Base-by-base conservation (phyloP, 2,329 filamentous ascomycete species). In the Apiospora arundinis region DNA sequence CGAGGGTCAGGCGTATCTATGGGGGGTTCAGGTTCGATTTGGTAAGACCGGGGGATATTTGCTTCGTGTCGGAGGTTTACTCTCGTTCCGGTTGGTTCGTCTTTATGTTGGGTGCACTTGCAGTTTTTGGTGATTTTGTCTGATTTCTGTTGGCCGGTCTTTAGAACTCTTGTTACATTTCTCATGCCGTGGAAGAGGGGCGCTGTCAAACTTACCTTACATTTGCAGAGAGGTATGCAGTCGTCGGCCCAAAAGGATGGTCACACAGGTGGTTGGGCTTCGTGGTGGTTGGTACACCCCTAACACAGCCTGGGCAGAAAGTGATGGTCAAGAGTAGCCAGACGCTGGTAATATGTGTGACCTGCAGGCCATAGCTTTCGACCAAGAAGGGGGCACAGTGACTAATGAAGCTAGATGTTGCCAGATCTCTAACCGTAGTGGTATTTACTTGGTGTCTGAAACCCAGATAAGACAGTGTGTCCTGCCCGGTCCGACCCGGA, bases 1-100 rank as follows among this genome's bases (percentile, higher is more conserved):
- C 32, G 56, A n/a, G 32, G 40, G n/a, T 40, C 18, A 63, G 56
- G 56, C 56, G 56, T 63, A 40, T 40, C 56, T 63, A 63, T 63
- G 56, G 56, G 49, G 18, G 18, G 32, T n/a, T 40, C 32, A 63
- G 56, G 56, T 40, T 63, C 56, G 56, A 40, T 63, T 63, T 40
- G 56, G 32, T 40, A n/a, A 40, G 18, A 18, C 4, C 9, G 56
- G 32, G 56, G 28, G 42, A 18, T 12, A 23, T 40, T 40, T 63
- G 56, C 18, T 63, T 63, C 56, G n/a, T 63, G 32, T 63, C 56
- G 56, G 56, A 40, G 56, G 56, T 11, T 40, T 6, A n/a, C 32
- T 63, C 56, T 63, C 11, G 32, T 63, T n/a, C 21, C 32, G 56
- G 56, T n/a, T 63, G 56, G 28, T 40, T 63, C 28, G 56, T 63